Conservation (phyloP, 2,329 filamentous ascomycete species). For the Colletotrichum sojae region DNA sequence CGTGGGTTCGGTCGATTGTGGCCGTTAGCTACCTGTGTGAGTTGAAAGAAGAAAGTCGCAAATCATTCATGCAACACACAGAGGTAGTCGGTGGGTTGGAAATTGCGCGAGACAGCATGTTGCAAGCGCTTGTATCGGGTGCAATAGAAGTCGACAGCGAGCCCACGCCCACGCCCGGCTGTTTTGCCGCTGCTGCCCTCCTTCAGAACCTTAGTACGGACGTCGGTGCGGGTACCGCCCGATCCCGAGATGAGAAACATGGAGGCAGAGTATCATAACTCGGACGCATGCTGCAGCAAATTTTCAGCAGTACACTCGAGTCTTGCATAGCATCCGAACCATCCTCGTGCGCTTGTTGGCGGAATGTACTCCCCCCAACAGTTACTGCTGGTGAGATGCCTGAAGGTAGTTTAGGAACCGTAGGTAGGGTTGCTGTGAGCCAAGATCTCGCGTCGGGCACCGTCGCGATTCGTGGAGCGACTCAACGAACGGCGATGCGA, state of each 20-base stretch:
- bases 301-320: conserved; percentile 2
- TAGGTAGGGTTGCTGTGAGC: no score
- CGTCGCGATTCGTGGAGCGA: conserved; percentile 36
- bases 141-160: neutral
- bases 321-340: no score
- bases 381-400: no score
- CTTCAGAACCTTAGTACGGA: neutral
- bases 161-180: neutral
- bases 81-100: conserved; percentile 16
- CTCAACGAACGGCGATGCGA: conserved; percentile 19
- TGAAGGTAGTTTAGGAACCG: no score
- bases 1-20: conserved; percentile 11
- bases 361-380: neutral
- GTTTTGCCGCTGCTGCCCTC: neutral
- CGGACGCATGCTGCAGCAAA: conserved; percentile 25
- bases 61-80: conserved; percentile 22
- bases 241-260: conserved; percentile 21
- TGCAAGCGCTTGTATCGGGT: conserved; percentile 14
- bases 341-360: conserved; percentile 19
- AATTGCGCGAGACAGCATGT: conserved; percentile 5
- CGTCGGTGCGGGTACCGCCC: conserved; percentile 33
- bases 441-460: conserved; percentile 21
- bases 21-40: neutral
- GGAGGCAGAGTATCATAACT: conserved; percentile 27
- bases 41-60: conserved; percentile 4